A percentile compares a stretch with the other conserved stretches of the same genome.
These are phyloP conservation scores for Astragalus glycyphyllos DNA, from an alignment of 306 rosid species.

Conservation along the genomic window DNA sequence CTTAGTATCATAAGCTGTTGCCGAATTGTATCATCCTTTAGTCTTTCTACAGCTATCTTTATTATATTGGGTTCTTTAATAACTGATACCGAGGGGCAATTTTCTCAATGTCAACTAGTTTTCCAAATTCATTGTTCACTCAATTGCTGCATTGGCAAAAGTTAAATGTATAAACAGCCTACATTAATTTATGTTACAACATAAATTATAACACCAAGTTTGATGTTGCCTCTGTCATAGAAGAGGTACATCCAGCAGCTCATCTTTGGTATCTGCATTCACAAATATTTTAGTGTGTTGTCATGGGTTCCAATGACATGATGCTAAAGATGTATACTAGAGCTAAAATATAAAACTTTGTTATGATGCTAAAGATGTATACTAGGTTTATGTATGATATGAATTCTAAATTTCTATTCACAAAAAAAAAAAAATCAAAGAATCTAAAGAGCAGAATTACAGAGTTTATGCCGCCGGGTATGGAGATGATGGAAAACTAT, in stretches of 20 bases:
- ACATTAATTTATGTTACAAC: conserved; percentile 23
- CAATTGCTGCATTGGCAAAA: conserved; percentile 13
- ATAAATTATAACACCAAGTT: conserved; percentile 69
- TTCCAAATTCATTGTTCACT: conserved; percentile 1
- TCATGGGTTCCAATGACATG: conserved; percentile 59
- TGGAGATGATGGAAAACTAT: too few relatives aligned
- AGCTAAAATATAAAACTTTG: too few relatives aligned
- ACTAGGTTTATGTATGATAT: too few relatives aligned
- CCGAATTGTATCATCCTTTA: too few relatives aligned
- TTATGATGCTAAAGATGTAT: too few relatives aligned
- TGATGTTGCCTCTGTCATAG: conserved; percentile 63
- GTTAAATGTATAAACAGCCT: conserved; percentile 2
- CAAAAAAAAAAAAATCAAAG: too few relatives aligned
- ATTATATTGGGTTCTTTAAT: conserved; percentile 7
- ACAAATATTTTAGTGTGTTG: conserved; percentile 40
- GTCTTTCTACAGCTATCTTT: background rate
- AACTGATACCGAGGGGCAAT: conserved; percentile 11
- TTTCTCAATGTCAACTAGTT: conserved; percentile 3
- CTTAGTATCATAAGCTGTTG: too few relatives aligned
- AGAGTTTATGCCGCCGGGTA: too few relatives aligned
- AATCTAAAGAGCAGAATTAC: too few relatives aligned
- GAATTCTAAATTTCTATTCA: too few relatives aligned
- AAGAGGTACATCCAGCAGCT: conserved; percentile 61
- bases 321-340: too few relatives aligned
- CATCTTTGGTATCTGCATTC: conserved; percentile 20